Evolutionary conservation across 176 grass and related monocot species (phyloP), one percentile per base, ranked within the genome.

Genomic region (Bonia amplexicaulis): DNA sequence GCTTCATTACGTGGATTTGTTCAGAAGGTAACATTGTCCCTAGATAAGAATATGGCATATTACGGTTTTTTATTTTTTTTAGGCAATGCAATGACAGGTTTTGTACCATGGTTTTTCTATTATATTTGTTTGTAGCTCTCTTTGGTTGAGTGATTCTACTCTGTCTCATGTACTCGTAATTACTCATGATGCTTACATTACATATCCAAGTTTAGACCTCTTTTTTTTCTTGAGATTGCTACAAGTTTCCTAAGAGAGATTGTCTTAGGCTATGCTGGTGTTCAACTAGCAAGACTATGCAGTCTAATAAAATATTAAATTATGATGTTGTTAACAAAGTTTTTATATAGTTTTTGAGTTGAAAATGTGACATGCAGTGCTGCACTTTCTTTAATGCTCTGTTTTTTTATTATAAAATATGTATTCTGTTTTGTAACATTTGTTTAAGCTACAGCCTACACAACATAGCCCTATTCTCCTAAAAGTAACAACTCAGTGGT

Each of bases 1-100:
- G 93, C 96, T 85, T 98, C 96, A 78, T 85, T 98, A 85, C 93
- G 96, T 76, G 96, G 96, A 84, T 93, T 93, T 82, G 72, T 98
- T 77, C 95, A 98, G 51, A 98, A 95, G 95, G 95, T 98, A 92
- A 87, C 61, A 51, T 47, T 53, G 47, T 51, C 60, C 51, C 52
- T 60, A 44, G 39, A 86, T 37, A 22, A 87, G 62, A 79, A 66
- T 55, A 72, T 26, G 47, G 48, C 14, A 0, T 86, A 16, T 66
- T 58, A 13, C 5, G 14, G 49, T 78, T 23, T 58, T 39, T 12
- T 2, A n/a, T 26, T 39, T 71, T 53, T 82, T 51, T 41, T 51
- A n/a, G 57, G 23, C 59, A 82, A 47, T 77, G 23, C 27, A 78
- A 29, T 66, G 39, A 14, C 57, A 79, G 35, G 61, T 73, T 86